phyloP scores from a whole-genome alignment of 2,329 filamentous ascomycete genomes.

The Ramularia collo-cygni region DNA sequence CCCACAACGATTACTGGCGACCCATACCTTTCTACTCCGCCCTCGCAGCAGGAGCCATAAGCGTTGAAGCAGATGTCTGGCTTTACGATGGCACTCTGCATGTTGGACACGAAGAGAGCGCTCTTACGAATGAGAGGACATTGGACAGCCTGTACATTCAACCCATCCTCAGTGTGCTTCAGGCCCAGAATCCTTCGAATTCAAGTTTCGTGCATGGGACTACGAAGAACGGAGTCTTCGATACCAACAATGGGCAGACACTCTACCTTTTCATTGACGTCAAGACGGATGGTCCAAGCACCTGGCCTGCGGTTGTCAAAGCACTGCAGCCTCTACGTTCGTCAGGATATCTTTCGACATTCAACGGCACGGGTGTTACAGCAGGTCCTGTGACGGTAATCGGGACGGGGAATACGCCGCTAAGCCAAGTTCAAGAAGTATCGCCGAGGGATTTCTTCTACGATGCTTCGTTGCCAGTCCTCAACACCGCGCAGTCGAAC shows the following conservation, averaged over 20 bases:
- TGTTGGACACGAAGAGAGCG: slow-evolving; percentile 50
- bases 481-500: slow-evolving; percentile 37
- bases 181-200: slow-evolving; percentile 47
- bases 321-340: slow-evolving; percentile 52
- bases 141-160: slow-evolving; percentile 53
- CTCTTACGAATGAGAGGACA: slow-evolving; percentile 48
- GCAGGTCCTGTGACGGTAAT: slow-evolving; percentile 52
- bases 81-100: slow-evolving; percentile 49
- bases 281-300: slow-evolving; percentile 51
- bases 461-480: slow-evolving; percentile 47
- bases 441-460: slow-evolving; percentile 48
- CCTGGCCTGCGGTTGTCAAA: slow-evolving; percentile 50
- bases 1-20: slow-evolving; percentile 56
- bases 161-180: slow-evolving; percentile 51
- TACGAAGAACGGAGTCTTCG: slow-evolving; percentile 55
- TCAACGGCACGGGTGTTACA: slow-evolving; percentile 42
- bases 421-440: slow-evolving; percentile 42
- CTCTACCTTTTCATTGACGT: slow-evolving; percentile 60
- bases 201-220: slow-evolving; percentile 42
- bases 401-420: slow-evolving; percentile 51
- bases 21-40: slow-evolving; percentile 44
- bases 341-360: slow-evolving; percentile 47
- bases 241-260: slow-evolving; percentile 49
- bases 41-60: slow-evolving; percentile 50
- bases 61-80: slow-evolving; percentile 57